Percentiles rank a stretch among this genome's conserved stretches.
These are phyloP conservation scores for Xylaria telfairii DNA, from an alignment of 495 filamentous ascomycete species.

Conservation along the genomic window DNA sequence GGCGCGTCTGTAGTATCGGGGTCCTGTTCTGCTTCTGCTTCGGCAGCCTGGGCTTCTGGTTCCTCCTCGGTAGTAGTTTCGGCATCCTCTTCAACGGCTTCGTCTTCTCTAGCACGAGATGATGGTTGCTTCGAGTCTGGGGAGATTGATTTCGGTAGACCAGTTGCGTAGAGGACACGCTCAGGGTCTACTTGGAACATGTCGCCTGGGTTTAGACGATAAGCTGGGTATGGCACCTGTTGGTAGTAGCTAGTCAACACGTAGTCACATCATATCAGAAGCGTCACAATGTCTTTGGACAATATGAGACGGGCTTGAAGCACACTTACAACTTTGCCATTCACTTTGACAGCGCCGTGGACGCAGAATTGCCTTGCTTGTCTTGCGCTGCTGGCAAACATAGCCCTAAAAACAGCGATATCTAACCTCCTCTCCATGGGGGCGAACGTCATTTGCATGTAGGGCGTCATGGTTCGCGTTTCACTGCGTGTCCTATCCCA, in stretches of 20 bases:
- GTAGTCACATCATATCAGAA: neutral
- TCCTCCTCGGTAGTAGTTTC: conserved; percentile 29
- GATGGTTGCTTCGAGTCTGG: conserved; percentile 19
- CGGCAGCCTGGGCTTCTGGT: conserved; percentile 33
- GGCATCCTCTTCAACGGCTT: conserved; percentile 42
- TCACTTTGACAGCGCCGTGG: conserved; percentile 92
- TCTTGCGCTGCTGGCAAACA: conserved; percentile 93
- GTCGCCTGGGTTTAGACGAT: conserved; percentile 95
- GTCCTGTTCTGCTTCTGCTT: conserved; percentile 41
- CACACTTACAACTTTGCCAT: conserved; percentile 84
- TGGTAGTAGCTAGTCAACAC: neutral
- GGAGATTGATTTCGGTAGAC: conserved; percentile 63
- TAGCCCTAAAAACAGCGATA: conserved; percentile 85
- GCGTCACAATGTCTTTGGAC: neutral
- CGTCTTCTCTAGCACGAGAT: conserved; percentile 16
- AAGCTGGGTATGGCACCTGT: conserved; percentile 90
- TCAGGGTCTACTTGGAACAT: conserved; percentile 95
- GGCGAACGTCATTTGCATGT: conserved; percentile 91
- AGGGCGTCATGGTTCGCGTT: conserved; percentile 62
- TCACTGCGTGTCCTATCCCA: neutral
- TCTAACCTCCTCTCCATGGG: conserved; percentile 90
- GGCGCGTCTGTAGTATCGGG: conserved; percentile 41
- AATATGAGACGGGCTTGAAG: neutral
- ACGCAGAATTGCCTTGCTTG: conserved; percentile 94
- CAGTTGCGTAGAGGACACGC: conserved; percentile 85